These are phyloP conservation scores for Penstemon davidsonii DNA, from an alignment of 257 asterid genomes.

Conservation along the genomic window DNA sequence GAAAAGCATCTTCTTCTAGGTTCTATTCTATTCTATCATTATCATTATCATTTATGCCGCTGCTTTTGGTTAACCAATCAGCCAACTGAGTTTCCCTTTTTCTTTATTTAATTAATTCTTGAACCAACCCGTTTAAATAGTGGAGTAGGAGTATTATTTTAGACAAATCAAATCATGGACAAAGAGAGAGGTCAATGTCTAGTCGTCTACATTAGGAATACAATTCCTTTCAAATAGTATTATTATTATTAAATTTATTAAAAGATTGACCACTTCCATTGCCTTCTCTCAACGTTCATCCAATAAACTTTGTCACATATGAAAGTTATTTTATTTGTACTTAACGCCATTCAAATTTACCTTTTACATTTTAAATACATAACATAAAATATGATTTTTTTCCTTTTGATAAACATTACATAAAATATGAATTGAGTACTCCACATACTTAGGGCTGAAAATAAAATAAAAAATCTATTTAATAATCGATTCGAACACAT, in stretches of 20 bases:
- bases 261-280: constrained; percentile 36
- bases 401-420: too few species aligned
- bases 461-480: too few species aligned
- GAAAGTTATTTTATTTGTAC: background rate
- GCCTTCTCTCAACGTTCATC: constrained; percentile 2
- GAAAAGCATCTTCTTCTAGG: background rate
- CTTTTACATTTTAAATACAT: background rate
- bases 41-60: background rate
- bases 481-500: too few species aligned
- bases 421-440: too few species aligned
- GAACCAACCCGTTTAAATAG: background rate
- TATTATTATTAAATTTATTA: background rate
- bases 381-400: too few species aligned
- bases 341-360: background rate
- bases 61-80: constrained; percentile 34
- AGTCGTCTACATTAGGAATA: background rate
- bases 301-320: background rate
- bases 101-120: background rate
- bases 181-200: constrained; percentile 6
- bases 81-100: background rate
- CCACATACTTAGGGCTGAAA: too few species aligned
- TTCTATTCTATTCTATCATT: background rate
- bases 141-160: background rate
- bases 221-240: constrained; percentile 2
- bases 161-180: constrained; percentile 24